A percentile compares a stretch with the other conserved stretches of the same genome.
Conservation (phyloP, 31 red algal genomes). For the Porphyra umbilicalis region DNA sequence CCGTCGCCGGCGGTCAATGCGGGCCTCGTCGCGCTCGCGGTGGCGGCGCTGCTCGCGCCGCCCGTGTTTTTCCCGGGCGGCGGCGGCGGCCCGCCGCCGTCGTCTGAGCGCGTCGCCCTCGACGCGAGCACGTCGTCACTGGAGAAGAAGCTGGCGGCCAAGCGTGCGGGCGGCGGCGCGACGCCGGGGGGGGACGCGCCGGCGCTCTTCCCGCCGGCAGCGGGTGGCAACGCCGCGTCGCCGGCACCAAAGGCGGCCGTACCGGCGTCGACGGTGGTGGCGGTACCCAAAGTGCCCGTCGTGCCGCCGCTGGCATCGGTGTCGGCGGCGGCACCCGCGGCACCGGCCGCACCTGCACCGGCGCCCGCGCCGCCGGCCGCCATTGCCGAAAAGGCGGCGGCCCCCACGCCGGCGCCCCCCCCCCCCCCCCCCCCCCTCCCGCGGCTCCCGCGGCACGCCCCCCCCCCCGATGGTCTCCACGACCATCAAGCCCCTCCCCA, state of each 20-base stretch:
- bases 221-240: not conserved
- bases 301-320: not conserved
- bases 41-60: not conserved
- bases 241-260: not conserved
- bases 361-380: not conserved
- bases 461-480: too few species aligned
- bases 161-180: not conserved
- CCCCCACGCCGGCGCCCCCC: not conserved
- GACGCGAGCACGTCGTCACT: not conserved
- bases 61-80: not conserved
- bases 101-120: too few species aligned
- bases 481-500: not conserved
- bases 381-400: not conserved
- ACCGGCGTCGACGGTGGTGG: not conserved
- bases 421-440: not conserved
- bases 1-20: not conserved
- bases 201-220: not conserved
- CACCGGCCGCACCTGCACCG: not conserved
- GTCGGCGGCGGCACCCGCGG: not conserved
- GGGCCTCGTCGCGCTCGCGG: not conserved
- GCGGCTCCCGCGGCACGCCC: too few species aligned
- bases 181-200: not conserved
- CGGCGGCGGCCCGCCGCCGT: not conserved
- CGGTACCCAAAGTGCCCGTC: not conserved
- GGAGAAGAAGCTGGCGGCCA: not conserved